phyloP scores from a whole-genome alignment of 2,329 filamentous ascomycete genomes.

The Exophiala bonariae region DNA sequence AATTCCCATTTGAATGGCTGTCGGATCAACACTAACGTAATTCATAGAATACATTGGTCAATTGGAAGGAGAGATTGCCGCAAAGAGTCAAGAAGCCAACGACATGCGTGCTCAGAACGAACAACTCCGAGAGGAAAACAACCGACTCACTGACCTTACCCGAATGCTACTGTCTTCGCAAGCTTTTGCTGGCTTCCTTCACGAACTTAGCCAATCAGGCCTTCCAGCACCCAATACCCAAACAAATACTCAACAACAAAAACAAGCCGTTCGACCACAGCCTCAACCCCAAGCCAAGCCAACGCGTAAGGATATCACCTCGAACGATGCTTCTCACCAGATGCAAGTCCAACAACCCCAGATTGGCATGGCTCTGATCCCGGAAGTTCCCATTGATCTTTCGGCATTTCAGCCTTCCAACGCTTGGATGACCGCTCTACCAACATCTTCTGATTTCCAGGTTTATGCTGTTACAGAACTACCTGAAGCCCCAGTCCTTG shows the following conservation, averaged over 20 bases:
- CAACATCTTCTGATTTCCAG: slow-evolving; percentile 44
- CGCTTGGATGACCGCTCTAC: slow-evolving; percentile 48
- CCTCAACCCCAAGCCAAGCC: slow-evolving; percentile 42
- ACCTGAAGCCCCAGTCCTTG: slow-evolving; percentile 64
- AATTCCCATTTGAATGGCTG: slow-evolving; percentile 4
- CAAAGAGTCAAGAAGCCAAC: slow-evolving; percentile 79
- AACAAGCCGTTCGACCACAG: slow-evolving; percentile 33
- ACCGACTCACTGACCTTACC: slow-evolving; percentile 73
- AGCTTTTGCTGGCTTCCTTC: slow-evolving; percentile 79
- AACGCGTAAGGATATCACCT: slow-evolving; percentile 65
- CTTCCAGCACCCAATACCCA: slow-evolving; percentile 41
- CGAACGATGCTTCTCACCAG: slow-evolving; percentile 54
- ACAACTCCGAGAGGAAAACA: slow-evolving; percentile 80
- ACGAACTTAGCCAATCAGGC: slow-evolving; percentile 66
- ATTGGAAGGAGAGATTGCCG: slow-evolving; percentile 84
- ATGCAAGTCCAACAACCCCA: slow-evolving; percentile 61
- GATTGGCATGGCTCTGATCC: slow-evolving; percentile 78
- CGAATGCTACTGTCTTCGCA: slow-evolving; percentile 78
- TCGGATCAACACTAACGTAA: slow-evolving; percentile 56
- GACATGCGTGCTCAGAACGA: slow-evolving; percentile 80
- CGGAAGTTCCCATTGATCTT: slow-evolving; percentile 75
- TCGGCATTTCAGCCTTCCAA: slow-evolving; percentile 65
- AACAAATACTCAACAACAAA: slow-evolving; percentile 37
- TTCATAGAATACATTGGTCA: slow-evolving; percentile 90
- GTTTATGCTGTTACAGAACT: slow-evolving; percentile 71